phyloP scores from a whole-genome alignment of 2,329 filamentous ascomycete genomes.

The Raffaelea ambrosiae region DNA sequence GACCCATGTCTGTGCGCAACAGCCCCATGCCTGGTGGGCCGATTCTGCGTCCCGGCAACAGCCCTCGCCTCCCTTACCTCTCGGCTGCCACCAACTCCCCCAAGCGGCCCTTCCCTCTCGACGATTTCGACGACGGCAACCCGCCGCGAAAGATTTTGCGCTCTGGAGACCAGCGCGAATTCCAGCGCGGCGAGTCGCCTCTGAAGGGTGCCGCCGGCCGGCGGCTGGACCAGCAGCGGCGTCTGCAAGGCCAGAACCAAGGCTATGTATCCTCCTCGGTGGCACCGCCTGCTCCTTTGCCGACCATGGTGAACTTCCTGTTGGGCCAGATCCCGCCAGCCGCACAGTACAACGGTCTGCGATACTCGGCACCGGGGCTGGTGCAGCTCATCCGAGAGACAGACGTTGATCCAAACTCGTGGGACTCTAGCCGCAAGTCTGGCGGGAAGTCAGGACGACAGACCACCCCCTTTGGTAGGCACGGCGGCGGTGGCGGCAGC shows the following conservation, averaged over 20 bases:
- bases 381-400: conserved; percentile 64
- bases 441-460: conserved; percentile 17
- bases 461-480: conserved; percentile 5
- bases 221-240: conserved; percentile 69
- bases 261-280: conserved; percentile 19
- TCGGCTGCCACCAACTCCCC: conserved; percentile 37
- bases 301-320: conserved; percentile 57
- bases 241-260: conserved; percentile 42
- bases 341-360: conserved; percentile 60
- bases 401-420: conserved; percentile 48
- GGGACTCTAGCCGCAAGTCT: conserved; percentile 30
- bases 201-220: conserved; percentile 85
- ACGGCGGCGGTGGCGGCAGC: conserved; percentile 1
- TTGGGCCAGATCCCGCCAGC: conserved; percentile 68
- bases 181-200: conserved; percentile 82
- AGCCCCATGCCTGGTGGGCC: conserved; percentile 30
- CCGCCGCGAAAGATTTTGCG: conserved; percentile 80
- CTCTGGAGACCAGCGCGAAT: conserved; percentile 63
- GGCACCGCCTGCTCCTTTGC: conserved; percentile 53
- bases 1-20: conserved; percentile 31
- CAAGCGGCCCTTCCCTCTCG: conserved; percentile 52
- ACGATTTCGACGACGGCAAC: conserved; percentile 65
- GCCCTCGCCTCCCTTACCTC: conserved; percentile 5
- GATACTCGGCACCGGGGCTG: conserved; percentile 63
- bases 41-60: conserved; percentile 12